Evolutionary conservation across 1,284 basidiomycete species (phyloP).

Genomic region (Exobasidium cylindrosporum): DNA sequence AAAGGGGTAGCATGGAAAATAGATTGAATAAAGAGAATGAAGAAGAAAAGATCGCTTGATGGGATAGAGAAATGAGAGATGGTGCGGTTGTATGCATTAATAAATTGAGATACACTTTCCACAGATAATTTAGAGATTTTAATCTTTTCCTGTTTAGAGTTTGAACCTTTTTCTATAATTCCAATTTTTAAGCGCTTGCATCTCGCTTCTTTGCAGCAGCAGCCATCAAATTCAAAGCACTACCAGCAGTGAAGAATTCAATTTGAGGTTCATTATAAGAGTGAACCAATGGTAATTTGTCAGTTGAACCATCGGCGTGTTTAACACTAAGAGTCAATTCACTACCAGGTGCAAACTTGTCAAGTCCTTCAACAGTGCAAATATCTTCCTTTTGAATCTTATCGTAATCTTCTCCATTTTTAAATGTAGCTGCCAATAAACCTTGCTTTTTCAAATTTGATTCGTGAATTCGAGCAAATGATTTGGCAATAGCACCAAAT

Average conservation of each 20-base stretch:
- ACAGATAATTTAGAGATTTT: too few species aligned
- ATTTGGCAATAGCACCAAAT: slow-evolving; percentile 88
- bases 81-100: too few species aligned
- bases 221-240: slow-evolving; percentile 53
- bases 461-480: slow-evolving; percentile 97
- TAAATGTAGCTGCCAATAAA: slow-evolving; percentile 49
- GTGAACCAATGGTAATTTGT: slow-evolving; percentile 51
- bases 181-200: not conserved
- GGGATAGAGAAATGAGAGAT: too few species aligned
- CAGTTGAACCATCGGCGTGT: slow-evolving; percentile 51
- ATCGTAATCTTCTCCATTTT: slow-evolving; percentile 53
- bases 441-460: slow-evolving; percentile 77
- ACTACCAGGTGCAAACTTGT: slow-evolving; percentile 47
- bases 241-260: slow-evolving; percentile 53
- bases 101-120: too few species aligned
- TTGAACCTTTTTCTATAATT: not conserved
- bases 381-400: slow-evolving; percentile 47
- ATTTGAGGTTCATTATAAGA: slow-evolving; percentile 54
- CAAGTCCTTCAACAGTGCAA: slow-evolving; percentile 48
- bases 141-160: too few species aligned
- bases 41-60: too few species aligned
- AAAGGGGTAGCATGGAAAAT: too few species aligned
- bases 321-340: slow-evolving; percentile 46
- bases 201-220: slow-evolving; percentile 9
- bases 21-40: too few species aligned